Conservation (phyloP, 257 asterid species). For the Asclepias syriaca region DNA sequence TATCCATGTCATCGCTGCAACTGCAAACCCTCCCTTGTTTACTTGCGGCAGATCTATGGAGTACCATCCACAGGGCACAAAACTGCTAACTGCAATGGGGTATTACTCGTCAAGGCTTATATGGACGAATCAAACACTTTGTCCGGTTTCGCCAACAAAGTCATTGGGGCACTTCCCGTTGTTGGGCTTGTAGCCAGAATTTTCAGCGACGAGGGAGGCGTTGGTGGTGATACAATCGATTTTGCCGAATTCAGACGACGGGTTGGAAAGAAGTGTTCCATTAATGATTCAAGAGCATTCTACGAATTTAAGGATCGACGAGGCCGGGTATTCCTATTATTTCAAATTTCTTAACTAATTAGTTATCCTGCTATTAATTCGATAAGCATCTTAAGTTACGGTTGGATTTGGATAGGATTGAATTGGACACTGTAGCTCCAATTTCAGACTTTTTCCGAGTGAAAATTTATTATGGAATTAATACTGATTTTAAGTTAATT, state of each 20-base stretch:
- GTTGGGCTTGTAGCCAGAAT: constrained; percentile 79
- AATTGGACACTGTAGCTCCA: not conserved
- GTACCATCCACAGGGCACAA: constrained; percentile 27
- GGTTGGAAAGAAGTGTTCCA: constrained; percentile 85
- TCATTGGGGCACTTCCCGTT: constrained; percentile 85
- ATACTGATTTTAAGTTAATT: constrained; percentile 2
- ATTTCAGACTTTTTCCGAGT: not conserved
- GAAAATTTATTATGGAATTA: not conserved
- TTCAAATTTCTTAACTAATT: not conserved
- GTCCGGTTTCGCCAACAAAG: constrained; percentile 62
- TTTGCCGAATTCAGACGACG: constrained; percentile 88
- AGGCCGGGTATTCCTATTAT: constrained; percentile 52
- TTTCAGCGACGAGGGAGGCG: constrained; percentile 81
- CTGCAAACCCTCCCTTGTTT: constrained; percentile 34
- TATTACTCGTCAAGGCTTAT: constrained; percentile 48
- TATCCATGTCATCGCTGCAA: constrained; percentile 15
- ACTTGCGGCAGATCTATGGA: constrained; percentile 37
- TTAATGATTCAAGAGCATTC: constrained; percentile 74
- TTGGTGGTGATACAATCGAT: constrained; percentile 74
- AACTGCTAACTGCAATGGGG: constrained; percentile 33
- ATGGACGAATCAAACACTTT: constrained; percentile 79
- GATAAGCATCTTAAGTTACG: not conserved
- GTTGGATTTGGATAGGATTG: not conserved
- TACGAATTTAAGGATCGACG: constrained; percentile 75
- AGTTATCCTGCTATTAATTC: not conserved